Evolutionary conservation across 805 yeast species (phyloP), one percentile per base, ranked within the genome.

Genomic region (Zygosaccharomyces gambellarensis): DNA sequence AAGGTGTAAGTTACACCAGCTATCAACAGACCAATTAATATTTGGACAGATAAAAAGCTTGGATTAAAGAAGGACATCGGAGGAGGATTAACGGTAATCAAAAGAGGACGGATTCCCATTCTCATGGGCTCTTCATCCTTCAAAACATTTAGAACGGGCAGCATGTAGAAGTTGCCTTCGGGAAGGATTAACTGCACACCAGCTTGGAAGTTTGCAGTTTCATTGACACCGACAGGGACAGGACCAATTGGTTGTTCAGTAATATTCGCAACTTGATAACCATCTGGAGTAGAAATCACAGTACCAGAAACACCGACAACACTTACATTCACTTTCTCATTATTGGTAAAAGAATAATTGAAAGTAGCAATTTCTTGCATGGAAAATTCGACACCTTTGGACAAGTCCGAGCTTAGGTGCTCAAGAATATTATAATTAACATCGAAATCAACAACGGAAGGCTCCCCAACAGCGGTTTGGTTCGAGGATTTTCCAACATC

Each of bases 1-100:
- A 36, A 31, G 29, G 71, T 64, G 66, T 82, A 85, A 39, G 72
- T 81, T 42, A 76, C 57, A 38, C 71, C 77, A 45, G 71, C 82
- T 27, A 82, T 46, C 17, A 82, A 65, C 21, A 69, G 75, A 3
- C 72, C 57, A 49, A 87, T 68, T 23, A 86, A 56, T 12, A 80
- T 45, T 63, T 82, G 85, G 55, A 85, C 77, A 31, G 85, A 65
- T 50, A 88, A 62, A 61, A 89, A 77, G 67, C 83, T 81, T 11
- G 90, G 94, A 63, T 86, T 80, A 69, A 84, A 82, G 47, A 83
- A 55, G 0, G 95, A 83, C 58, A 90, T 71, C 49, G 83, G 77
- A 32, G 77, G 78, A 59, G 89, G 96, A 9, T 67, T 67, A 49
- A 90, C 78, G 21, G 72, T 65, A 40, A 86, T 70, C 51, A 82